Evolutionary conservation across 1,139 yeast genomes (phyloP), one percentile per base, ranked within the genome.

Genomic region (Lodderomyces theae): DNA sequence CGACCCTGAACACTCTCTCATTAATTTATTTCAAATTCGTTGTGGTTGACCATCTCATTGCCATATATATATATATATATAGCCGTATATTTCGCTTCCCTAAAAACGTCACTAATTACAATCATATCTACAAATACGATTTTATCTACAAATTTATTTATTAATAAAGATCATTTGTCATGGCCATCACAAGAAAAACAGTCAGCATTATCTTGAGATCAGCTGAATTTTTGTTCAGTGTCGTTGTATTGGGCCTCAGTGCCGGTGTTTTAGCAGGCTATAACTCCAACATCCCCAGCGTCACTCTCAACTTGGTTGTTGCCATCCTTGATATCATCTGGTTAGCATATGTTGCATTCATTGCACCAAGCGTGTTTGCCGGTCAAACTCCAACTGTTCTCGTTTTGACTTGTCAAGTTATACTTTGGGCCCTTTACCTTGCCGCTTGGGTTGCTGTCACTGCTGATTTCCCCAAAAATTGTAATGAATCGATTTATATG

Each of bases 241-340:
- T 63, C 29, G 42, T 62, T 25, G 38, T 41, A 10, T 51, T 64
- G 24, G 67, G 63, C 3, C 45, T 63, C 8, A 42, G 57, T 15
- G 68, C 66, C 3, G 62, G 54, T 3, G 36, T 53, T 11, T 48
- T 56, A 22, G 44, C 37, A 15, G 41, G 33, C 1, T 26, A 38
- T 18, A 44, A 22, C 13, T 25, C 13, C 13, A 39, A 43, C 18
- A 35, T 38, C 39, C 51, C 49, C 30, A 49, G 58, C 41, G 47
- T 48, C 16, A 52, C 53, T 23, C 58, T 42, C 35, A 44, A 51
- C 5, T 45, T 64, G 35, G 61, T 57, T 9, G 42, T 50, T 24
- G 43, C 60, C 3, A 48, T 58, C 3, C 35, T 63, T 5, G 46
- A 60, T 1, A 26, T 64, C 7, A n/a, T 63, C 11, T 64, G 58